Evolutionary conservation across 345 rosid species (phyloP).

Genomic region (Eutrema yunnanense): DNA sequence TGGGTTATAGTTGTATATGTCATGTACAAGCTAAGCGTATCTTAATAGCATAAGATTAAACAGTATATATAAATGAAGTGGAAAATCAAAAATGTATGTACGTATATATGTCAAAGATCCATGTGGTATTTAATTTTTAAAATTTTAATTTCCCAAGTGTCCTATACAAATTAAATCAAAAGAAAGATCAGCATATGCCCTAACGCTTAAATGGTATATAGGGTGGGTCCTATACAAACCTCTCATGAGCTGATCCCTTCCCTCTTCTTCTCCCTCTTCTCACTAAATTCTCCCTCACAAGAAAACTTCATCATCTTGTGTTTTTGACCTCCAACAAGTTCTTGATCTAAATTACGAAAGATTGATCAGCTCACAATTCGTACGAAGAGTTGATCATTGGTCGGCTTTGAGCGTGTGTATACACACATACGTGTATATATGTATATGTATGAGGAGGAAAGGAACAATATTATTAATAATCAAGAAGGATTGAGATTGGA

Average conservation of each 20-base stretch:
- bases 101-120: conserved; percentile 15
- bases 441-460: conserved; percentile 27
- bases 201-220: conserved; percentile 27
- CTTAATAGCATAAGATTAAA: conserved; percentile 2
- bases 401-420: neutral
- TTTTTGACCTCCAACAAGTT: neutral
- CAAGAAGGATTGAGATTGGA: conserved; percentile 27
- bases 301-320: conserved; percentile 5
- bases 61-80: conserved; percentile 3
- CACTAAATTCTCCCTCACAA: neutral
- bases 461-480: conserved; percentile 4
- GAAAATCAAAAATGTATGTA: neutral
- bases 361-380: neutral
- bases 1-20: conserved; percentile 17
- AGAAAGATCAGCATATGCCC: conserved; percentile 23
- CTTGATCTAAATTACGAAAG: neutral
- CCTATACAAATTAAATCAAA: conserved; percentile 11
- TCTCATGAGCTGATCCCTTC: conserved; percentile 22
- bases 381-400: neutral
- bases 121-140: conserved; percentile 10
- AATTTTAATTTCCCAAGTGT: conserved; percentile 4
- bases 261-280: conserved; percentile 2
- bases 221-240: conserved; percentile 28
- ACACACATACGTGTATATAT: neutral
- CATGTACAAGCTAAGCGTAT: conserved; percentile 21